Base-by-base conservation (phyloP, 805 yeast species). In the Ascoidea rubescens region DNA sequence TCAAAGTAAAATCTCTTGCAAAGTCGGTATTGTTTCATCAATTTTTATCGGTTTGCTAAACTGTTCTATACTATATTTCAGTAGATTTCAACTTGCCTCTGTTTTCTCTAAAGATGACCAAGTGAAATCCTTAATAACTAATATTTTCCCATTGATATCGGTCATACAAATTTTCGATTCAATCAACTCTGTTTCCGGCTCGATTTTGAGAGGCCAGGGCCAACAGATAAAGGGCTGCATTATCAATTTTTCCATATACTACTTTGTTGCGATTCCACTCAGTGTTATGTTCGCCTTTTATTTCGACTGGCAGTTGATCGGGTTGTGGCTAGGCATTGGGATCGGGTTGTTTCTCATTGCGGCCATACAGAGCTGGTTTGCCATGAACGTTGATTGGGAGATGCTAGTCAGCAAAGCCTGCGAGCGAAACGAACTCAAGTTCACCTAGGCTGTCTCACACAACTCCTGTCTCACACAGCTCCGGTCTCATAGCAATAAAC, bases 141-240 rank as follows among this genome's bases (percentile, higher is more conserved):
- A 63, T 10, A 71, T 82, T 4, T 64, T 87, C 47, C 82, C 83
- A 0, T 63, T 84, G 46, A 79, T 83, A 31, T 87, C 88, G 0
- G 50, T 79, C 14, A 78, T 84, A 58, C 95, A 86, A 63, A 62
- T 84, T 42, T 74, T 79, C 52, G 96, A 89, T 62, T 72, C 86
- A 1, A 62, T 80, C 52, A 86, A 84, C 57, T 86, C 87, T 3
- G 78, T 85, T 3, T 75, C 82, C 5, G 93, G 93, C 6, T 90
- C 96, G 2, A 73, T 89, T 46, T 69, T 89, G 53, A 73, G 96
- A 57, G 95, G 96, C 16, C 95, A 87, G 66, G 95, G 96, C 7
- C 74, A 85, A 64, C 96, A 88, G 64, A 73, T 77, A 47, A 71
- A 86, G 45, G 96, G 96, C 0, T 84, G 93, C 10, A 70, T 75